A percentile compares a stretch with the other conserved stretches of the same genome.
These are phyloP conservation scores for Candolleomyces efflorescens DNA, from an alignment of 768 basidiomycete genomes.

Conservation along the genomic window DNA sequence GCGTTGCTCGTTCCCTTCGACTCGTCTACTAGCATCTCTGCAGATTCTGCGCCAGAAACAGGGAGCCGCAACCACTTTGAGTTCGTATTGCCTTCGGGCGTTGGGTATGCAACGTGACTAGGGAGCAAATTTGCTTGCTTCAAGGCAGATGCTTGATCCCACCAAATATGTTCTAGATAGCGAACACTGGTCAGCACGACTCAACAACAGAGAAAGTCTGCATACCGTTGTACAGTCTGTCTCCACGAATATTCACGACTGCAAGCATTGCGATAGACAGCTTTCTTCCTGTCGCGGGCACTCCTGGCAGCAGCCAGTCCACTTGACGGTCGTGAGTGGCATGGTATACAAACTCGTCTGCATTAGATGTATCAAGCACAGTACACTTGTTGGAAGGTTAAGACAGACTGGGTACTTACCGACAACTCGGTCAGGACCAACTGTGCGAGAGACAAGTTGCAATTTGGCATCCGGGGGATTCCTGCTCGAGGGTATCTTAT, in stretches of 20 bases:
- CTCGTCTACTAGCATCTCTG: constrained; percentile 33
- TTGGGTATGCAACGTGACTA: constrained; percentile 24
- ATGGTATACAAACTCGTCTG: constrained; percentile 49
- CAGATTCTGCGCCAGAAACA: constrained; percentile 32
- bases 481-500: constrained; percentile 17
- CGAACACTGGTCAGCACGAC: not conserved
- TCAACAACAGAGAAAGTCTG: not conserved
- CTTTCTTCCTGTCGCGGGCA: constrained; percentile 47
- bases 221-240: constrained; percentile 14
- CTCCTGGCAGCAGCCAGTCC: constrained; percentile 49
- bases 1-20: constrained; percentile 31
- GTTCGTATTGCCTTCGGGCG: constrained; percentile 13
- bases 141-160: constrained; percentile 38
- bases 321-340: constrained; percentile 40
- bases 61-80: constrained; percentile 30
- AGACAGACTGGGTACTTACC: constrained; percentile 27
- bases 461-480: constrained; percentile 45
- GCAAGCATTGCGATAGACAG: constrained; percentile 49
- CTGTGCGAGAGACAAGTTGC: constrained; percentile 45
- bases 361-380: not conserved
- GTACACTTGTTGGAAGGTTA: not conserved
- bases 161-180: constrained; percentile 40
- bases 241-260: constrained; percentile 44
- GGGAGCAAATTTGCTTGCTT: constrained; percentile 34
- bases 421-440: constrained; percentile 48